Conservation (phyloP, 768 basidiomycete species). For the Rhodotorula taiwanensis region DNA sequence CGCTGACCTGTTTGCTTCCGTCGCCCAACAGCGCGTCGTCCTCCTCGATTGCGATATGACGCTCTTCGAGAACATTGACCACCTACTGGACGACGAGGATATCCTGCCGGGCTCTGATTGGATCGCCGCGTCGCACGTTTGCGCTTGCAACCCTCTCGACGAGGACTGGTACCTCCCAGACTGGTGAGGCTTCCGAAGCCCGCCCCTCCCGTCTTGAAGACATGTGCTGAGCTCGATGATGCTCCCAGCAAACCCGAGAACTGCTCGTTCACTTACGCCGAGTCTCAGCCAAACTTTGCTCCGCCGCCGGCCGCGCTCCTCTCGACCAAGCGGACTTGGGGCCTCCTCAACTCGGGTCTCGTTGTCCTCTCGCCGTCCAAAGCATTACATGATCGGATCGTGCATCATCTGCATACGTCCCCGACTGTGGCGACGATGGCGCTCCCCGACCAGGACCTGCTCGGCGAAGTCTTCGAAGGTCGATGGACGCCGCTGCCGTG, state of each 20-base stretch:
- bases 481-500: constrained; percentile 70
- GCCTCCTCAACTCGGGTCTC: constrained; percentile 79
- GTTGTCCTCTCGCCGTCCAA: constrained; percentile 74
- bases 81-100: constrained; percentile 45
- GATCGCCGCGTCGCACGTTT: constrained; percentile 83
- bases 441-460: constrained; percentile 90
- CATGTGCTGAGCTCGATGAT: too few species aligned
- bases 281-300: constrained; percentile 43
- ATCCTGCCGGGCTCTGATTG: constrained; percentile 56
- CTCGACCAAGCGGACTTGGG: constrained; percentile 62
- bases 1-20: too few species aligned
- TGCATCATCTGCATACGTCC: constrained; percentile 55
- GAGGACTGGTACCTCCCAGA: constrained; percentile 77
- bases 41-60: constrained; percentile 87
- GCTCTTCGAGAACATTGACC: constrained; percentile 72
- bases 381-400: constrained; percentile 53
- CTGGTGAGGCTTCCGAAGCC: too few species aligned
- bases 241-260: constrained; percentile 87
- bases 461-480: constrained; percentile 69
- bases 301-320: constrained; percentile 47
- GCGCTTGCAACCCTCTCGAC: constrained; percentile 86
- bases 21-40: constrained; percentile 53
- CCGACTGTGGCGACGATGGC: constrained; percentile 54
- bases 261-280: constrained; percentile 63
- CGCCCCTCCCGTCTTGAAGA: too few species aligned